Conservation (phyloP, 352 stramenopile species). For the Phytophthora boehmeriae region DNA sequence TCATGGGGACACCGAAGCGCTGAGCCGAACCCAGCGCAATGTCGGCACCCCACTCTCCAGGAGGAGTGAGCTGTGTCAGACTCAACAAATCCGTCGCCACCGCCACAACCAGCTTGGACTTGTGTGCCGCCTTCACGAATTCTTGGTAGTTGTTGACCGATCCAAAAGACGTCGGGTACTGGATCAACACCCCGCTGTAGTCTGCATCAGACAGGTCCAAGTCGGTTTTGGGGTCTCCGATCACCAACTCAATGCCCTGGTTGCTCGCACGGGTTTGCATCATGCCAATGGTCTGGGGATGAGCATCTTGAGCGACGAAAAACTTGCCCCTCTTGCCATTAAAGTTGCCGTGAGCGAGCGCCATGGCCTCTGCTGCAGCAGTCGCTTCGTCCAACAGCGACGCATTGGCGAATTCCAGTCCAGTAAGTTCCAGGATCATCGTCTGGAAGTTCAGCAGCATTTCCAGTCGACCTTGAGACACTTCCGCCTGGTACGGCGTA, state of each 20-base stretch:
- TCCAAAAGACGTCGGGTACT: conserved; percentile 99
- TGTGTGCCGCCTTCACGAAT: conserved; percentile 91
- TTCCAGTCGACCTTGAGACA: conserved; percentile 98
- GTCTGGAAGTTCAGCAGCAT: conserved; percentile 99
- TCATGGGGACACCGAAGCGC: conserved; percentile 99
- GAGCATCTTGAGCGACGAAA: conserved; percentile 94
- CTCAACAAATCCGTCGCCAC: conserved; percentile 97
- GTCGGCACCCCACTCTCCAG: conserved; percentile 96
- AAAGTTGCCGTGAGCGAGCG: conserved; percentile 93
- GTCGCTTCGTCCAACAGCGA: conserved; percentile 99
- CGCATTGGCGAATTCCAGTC: conserved; percentile 96
- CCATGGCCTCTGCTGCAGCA: conserved; percentile 98
- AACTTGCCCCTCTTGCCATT: conserved; percentile 96
- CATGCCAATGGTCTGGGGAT: conserved; percentile 93
- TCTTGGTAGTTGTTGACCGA: conserved; percentile 90
- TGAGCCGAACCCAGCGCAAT: conserved; percentile 98
- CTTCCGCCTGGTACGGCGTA: conserved; percentile 99
- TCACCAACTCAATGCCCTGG: conserved; percentile 93
- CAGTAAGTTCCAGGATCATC: conserved; percentile 96
- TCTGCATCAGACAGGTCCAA: conserved; percentile 86
- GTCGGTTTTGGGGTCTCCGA: conserved; percentile 83
- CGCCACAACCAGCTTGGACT: conserved; percentile 92
- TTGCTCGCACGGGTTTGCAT: conserved; percentile 93
- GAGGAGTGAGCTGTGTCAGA: conserved; percentile 94
- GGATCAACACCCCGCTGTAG: conserved; percentile 96